Evolutionary conservation across 2,329 filamentous ascomycete species (phyloP).

Genomic region (Fusarium sp.): DNA sequence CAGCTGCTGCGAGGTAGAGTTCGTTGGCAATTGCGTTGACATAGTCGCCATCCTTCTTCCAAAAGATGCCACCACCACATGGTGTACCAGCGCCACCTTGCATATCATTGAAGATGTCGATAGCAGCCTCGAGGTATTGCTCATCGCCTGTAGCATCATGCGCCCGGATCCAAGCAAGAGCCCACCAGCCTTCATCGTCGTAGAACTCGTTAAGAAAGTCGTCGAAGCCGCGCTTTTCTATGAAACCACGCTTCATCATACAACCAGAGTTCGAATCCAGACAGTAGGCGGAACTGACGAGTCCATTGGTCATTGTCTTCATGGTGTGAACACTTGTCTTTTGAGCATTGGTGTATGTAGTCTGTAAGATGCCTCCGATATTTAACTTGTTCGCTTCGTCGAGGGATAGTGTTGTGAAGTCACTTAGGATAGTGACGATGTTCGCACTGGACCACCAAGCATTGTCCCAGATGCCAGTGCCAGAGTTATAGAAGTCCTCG

Average conservation of each 20-base stretch:
- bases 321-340: slow-evolving; percentile 54
- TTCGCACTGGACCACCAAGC: slow-evolving; percentile 84
- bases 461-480: slow-evolving; percentile 74
- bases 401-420: slow-evolving; percentile 62
- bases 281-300: slow-evolving; percentile 58
- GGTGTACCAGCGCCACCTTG: slow-evolving; percentile 62
- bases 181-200: slow-evolving; percentile 77
- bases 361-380: slow-evolving; percentile 59
- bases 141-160: slow-evolving; percentile 68
- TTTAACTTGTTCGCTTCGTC: slow-evolving; percentile 56
- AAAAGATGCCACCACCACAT: slow-evolving; percentile 71
- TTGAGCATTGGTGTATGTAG: slow-evolving; percentile 64
- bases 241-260: slow-evolving; percentile 55
- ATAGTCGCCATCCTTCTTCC: slow-evolving; percentile 67
- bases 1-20: slow-evolving; percentile 68
- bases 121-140: slow-evolving; percentile 69
- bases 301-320: slow-evolving; percentile 58
- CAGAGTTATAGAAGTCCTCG: slow-evolving; percentile 70
- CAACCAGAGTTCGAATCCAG: slow-evolving; percentile 50
- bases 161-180: slow-evolving; percentile 69
- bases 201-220: slow-evolving; percentile 69
- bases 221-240: slow-evolving; percentile 52
- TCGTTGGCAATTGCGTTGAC: slow-evolving; percentile 73
- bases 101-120: slow-evolving; percentile 71
- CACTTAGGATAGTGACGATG: slow-evolving; percentile 72